Evolutionary conservation across 352 stramenopile species (phyloP), one percentile per base, ranked within the genome.

Genomic region (Globisporangium iwayamae): DNA sequence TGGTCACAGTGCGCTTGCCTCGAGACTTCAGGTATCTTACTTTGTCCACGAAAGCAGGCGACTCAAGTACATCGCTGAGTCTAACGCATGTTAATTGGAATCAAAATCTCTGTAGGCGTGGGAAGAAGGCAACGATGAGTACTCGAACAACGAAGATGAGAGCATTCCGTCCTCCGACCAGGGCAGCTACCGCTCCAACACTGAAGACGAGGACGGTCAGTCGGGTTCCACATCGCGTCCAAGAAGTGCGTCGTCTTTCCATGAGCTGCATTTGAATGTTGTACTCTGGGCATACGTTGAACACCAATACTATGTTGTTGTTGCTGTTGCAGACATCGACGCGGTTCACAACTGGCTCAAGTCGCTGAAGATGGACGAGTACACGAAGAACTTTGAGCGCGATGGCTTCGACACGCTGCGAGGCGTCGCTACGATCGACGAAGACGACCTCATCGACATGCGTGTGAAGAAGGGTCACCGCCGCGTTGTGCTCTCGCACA

Each of bases 61-160:
- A 28, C 25, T 28, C 25, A 28, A 28, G 25, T 28, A 28, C 25
- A 28, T 28, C 2, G 25, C 25, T 28, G 34, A 10, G 8, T 39
- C 34, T 39, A 13, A 39, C 34, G 34, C 11, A 10, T 39, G 34
- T 39, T 10, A 11, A 8, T 39, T 41, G 16, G 51, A 3, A 41
- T 48, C 7, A 16, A 59, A 8, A n/a, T 14, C 16, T 34, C 32
- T 57, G 36, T 66, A 88, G 69, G 80, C 83, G 3, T 95, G 86
- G 86, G 86, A 95, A 72, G 84, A 93, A 78, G 86, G 83, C 30
- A 93, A 93, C n/a, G 81, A 90, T n/a, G 86, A 95, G 60, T 95
- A 93, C 60, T 87, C 83, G 1, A 89, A 78, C 46, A 78, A 86
- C 51, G 85, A 93, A 20, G 80, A 91, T 39, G 69, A 71, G 9